Conservation (phyloP, 179 eudicot genomes). For the Vitellaria paradoxa region DNA sequence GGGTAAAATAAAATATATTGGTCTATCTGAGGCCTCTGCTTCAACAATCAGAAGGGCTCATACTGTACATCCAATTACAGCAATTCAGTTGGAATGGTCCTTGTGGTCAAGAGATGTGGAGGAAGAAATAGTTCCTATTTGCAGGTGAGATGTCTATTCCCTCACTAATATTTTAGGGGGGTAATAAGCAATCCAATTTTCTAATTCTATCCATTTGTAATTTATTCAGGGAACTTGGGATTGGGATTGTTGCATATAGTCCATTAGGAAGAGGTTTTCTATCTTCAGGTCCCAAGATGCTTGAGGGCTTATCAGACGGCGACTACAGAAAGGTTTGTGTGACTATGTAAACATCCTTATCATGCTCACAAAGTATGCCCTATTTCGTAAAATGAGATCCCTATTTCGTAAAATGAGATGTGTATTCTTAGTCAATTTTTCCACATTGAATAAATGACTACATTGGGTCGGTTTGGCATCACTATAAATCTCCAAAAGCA, state of each 20-base stretch:
- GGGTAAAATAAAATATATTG: conserved; percentile 20
- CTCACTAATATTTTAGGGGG: not conserved
- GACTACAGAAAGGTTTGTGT: conserved; percentile 46
- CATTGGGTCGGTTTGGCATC: too few relatives aligned
- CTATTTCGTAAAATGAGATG: not conserved
- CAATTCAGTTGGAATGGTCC: conserved; percentile 60
- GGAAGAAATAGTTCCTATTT: conserved; percentile 52
- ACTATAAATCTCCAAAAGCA: too few relatives aligned
- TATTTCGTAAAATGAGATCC: not conserved
- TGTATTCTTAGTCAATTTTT: not conserved
- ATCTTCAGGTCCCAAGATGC: conserved; percentile 44
- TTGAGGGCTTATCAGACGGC: conserved; percentile 26
- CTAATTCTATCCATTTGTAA: not conserved
- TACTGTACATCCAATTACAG: conserved; percentile 59
- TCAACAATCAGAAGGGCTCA: conserved; percentile 48
- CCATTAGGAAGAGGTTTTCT: conserved; percentile 61
- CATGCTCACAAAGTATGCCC: too few relatives aligned
- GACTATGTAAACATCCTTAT: not conserved
- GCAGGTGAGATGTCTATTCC: conserved; percentile 31
- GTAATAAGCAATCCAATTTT: not conserved
- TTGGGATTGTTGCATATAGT: conserved; percentile 25
- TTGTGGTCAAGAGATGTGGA: conserved; percentile 57
- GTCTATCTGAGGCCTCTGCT: conserved; percentile 35
- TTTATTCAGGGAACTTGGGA: conserved; percentile 39
- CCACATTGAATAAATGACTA: too few relatives aligned